Conservation (phyloP, 768 basidiomycete genomes). For the Hypholoma sublateritium region DNA sequence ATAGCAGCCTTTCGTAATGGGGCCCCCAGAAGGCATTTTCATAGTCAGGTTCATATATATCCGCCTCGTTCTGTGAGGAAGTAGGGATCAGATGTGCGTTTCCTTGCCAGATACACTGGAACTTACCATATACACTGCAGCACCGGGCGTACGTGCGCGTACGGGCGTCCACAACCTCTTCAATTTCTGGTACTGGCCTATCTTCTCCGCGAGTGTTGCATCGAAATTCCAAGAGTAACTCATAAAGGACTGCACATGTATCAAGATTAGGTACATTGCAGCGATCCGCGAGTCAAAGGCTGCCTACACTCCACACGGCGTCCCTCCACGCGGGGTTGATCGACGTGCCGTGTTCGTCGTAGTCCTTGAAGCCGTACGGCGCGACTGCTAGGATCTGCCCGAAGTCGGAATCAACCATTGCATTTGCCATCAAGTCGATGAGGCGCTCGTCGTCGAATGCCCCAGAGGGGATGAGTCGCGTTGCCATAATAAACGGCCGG, state of each 20-base stretch:
- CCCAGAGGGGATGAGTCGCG: constrained; percentile 14
- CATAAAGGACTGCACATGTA: constrained; percentile 8
- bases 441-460: constrained; percentile 11
- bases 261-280: neutral
- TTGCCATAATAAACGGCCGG: constrained; percentile 16
- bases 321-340: constrained; percentile 18
- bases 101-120: neutral
- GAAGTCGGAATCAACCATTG: constrained; percentile 20
- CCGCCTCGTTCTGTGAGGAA: constrained; percentile 15
- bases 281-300: neutral
- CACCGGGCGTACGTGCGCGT: constrained; percentile 12
- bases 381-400: constrained; percentile 18
- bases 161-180: constrained; percentile 14
- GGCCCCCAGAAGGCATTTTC: constrained; percentile 16
- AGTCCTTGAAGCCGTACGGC: constrained; percentile 16
- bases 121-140: constrained; percentile 17
- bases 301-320: constrained; percentile 19
- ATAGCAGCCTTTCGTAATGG: constrained; percentile 10
- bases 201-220: constrained; percentile 12
- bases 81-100: neutral
- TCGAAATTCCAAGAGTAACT: constrained; percentile 20
- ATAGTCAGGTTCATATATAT: constrained; percentile 18
- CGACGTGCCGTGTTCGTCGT: constrained; percentile 15
- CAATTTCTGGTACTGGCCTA: constrained; percentile 12
- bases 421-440: constrained; percentile 14